Conservation (phyloP, 768 basidiomycete species). For the Tylopilus subfusipes region DNA sequence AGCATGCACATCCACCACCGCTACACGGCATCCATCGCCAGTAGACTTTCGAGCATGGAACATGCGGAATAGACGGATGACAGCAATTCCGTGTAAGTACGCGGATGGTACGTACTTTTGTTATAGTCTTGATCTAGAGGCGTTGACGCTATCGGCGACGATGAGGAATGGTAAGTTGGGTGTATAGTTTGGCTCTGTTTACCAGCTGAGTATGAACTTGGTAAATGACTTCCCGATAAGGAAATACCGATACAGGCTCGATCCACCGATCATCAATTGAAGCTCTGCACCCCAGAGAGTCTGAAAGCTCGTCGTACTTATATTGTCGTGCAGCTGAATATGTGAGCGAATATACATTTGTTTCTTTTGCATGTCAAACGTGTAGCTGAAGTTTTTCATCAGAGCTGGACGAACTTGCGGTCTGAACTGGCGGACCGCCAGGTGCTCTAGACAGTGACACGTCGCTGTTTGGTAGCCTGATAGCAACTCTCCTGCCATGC, state of each 20-base stretch:
- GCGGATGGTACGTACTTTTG: constrained; percentile 29
- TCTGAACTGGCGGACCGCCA: no score
- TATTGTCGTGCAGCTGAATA: no score
- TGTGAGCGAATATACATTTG: no score
- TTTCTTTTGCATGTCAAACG: no score
- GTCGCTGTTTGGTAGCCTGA: no score
- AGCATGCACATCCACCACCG: constrained; percentile 20
- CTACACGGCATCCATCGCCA: constrained; percentile 32
- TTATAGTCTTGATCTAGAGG: constrained; percentile 19
- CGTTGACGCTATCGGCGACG: constrained; percentile 29
- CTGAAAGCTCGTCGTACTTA: no score
- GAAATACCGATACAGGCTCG: neutral
- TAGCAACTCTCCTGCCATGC: no score
- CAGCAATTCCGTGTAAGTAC: neutral
- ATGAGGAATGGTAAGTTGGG: constrained; percentile 7
- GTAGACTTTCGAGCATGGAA: neutral
- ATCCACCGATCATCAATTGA: no score
- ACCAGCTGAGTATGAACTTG: neutral
- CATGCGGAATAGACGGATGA: neutral
- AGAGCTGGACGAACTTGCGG: no score
- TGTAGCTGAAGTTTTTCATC: no score
- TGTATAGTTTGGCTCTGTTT: neutral
- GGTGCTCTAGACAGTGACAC: no score
- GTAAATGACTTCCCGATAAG: neutral
- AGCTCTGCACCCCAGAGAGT: no score